Base-by-base conservation (phyloP, 345 rosid genomes). In the Boechera retrofracta region DNA sequence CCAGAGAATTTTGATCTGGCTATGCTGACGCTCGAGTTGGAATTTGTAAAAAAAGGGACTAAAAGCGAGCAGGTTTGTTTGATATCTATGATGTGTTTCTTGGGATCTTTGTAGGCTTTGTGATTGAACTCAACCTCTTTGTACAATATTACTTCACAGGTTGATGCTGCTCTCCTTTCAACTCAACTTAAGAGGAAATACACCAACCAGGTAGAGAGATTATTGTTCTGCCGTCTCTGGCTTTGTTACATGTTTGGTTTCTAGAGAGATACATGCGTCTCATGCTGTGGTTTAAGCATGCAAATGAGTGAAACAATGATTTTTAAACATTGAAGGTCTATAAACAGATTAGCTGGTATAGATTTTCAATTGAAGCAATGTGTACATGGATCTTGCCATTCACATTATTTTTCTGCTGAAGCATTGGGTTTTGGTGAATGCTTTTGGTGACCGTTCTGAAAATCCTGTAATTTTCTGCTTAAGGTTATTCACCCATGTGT, bases 21-120 rank as follows among this genome's bases (percentile, higher is more conserved):
- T 5, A 18, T 96, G 83, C 87, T 96, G 49, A 86, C 90, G 32
- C 84, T 89, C 9, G 99, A 96, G 77, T 72, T 96, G 79, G 98
- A 96, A 73, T 96, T 96, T 77, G 97, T 93, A 15, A 96, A 96
- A 79, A 93, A 85, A 79, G 98, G 97, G 39, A 86, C 92, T 41
- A 93, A 85, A 84, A 93, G 38, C 80, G 99, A 96, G 82, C 93
- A 89, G 87, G 99, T 87, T 39, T 79, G 56, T 26, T 62, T 64
- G 70, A 68, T 77, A 35, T 74, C 51, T 26, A 4, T 68, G 29
- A 28, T 35, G 7, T 47, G 45, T 68, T 73, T 67, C 71, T 39
- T 54, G 38, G 3, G 31, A 56, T 68, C 32, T 38, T 54, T 62
- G n/a, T 53, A 44, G 53, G 44, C 15, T 5, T 55, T 74, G 31